These are phyloP conservation scores for Fragaria nilgerrensis DNA, from an alignment of 306 rosid species.

Conservation along the genomic window DNA sequence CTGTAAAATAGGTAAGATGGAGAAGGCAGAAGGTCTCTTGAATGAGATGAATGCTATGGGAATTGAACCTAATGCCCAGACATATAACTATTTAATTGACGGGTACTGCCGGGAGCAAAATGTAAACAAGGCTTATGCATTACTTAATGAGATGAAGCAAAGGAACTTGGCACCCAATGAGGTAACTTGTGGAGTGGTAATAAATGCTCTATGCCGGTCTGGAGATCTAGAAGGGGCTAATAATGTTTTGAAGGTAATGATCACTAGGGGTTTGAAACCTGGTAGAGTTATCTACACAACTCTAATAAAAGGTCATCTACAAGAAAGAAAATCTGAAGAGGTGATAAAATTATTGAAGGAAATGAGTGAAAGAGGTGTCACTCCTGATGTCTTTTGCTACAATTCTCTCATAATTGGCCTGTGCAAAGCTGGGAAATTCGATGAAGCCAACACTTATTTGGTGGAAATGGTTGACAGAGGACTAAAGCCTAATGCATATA, in stretches of 20 bases:
- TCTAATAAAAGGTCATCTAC: constrained; percentile 32
- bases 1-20: constrained; percentile 41
- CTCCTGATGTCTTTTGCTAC: constrained; percentile 41
- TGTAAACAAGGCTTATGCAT: constrained; percentile 22
- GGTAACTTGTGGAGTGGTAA: constrained; percentile 35
- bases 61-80: constrained; percentile 25
- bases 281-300: constrained; percentile 30
- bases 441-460: constrained; percentile 28
- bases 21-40: constrained; percentile 31
- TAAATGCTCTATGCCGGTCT: constrained; percentile 31
- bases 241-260: constrained; percentile 30
- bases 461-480: constrained; percentile 41
- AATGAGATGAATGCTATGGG: constrained; percentile 37
- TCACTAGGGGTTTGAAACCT: constrained; percentile 31
- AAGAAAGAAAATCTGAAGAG: constrained; percentile 34
- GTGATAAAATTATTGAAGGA: constrained; percentile 27
- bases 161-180: constrained; percentile 30
- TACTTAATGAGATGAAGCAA: constrained; percentile 41
- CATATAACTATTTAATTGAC: constrained; percentile 34
- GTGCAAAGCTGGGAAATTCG: constrained; percentile 32
- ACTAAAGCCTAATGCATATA: constrained; percentile 41
- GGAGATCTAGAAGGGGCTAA: constrained; percentile 32
- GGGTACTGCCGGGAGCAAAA: constrained; percentile 35
- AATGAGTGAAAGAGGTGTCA: constrained; percentile 35
- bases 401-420: constrained; percentile 44